Conservation (phyloP, 2,329 filamentous ascomycete species). For the Ophiocordyceps camponoti-saundersi region DNA sequence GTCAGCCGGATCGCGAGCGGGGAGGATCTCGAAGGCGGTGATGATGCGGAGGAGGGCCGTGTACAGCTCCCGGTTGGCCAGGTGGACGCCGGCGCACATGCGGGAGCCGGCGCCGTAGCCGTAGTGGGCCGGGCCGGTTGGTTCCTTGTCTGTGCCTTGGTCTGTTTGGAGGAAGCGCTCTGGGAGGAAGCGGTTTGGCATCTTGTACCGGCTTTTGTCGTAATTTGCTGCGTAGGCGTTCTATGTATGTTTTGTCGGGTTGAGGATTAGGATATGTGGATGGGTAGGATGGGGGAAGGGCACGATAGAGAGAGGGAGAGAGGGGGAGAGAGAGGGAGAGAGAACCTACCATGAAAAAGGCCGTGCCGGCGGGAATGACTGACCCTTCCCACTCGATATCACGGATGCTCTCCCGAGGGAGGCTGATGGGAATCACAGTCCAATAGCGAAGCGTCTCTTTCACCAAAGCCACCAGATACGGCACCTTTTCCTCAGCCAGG, state of each 20-base stretch:
- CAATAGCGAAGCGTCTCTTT: slow-evolving; percentile 68
- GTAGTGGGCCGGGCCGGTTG: slow-evolving; percentile 39
- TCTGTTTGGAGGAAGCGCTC: slow-evolving; percentile 52
- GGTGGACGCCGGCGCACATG: slow-evolving; percentile 46
- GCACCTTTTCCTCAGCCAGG: slow-evolving; percentile 55
- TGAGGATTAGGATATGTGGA: too few relatives aligned
- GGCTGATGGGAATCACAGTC: slow-evolving; percentile 63
- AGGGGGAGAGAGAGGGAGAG: too few relatives aligned
- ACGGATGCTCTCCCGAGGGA: slow-evolving; percentile 56
- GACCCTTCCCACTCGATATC: slow-evolving; percentile 53
- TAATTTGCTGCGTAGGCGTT: slow-evolving; percentile 64
- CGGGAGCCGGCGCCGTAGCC: slow-evolving; percentile 45
- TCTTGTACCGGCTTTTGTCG: slow-evolving; percentile 49
- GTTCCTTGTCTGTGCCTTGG: slow-evolving; percentile 27
- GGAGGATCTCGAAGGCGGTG: slow-evolving; percentile 36
- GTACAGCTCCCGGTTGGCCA: slow-evolving; percentile 47
- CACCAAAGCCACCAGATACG: slow-evolving; percentile 61
- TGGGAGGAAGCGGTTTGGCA: slow-evolving; percentile 45
- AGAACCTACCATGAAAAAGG: slow-evolving; percentile 52
- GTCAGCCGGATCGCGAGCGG: slow-evolving; percentile 26
- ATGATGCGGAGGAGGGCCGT: slow-evolving; percentile 42
- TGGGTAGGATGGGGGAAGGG: not conserved
- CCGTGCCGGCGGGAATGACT: slow-evolving; percentile 56
- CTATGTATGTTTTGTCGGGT: too few relatives aligned
- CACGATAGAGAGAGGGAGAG: not conserved